Conservation (phyloP, 108 stramenopile species). For the Pseudonitzschia multiseries region DNA sequence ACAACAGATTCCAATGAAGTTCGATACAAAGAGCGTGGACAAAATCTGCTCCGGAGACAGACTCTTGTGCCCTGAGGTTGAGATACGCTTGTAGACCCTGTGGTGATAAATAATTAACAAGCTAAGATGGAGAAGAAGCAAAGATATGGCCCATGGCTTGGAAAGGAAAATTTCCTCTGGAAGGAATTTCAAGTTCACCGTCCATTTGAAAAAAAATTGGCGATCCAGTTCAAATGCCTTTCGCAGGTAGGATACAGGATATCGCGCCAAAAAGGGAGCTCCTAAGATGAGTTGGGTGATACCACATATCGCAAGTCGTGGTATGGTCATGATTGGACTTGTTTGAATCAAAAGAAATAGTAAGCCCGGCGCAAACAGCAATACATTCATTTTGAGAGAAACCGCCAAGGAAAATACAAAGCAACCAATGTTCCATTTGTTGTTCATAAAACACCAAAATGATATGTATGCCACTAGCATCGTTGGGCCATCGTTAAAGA, state of each 20-base stretch:
- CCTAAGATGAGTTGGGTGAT: conserved; percentile 84
- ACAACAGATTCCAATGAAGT: conserved; percentile 94
- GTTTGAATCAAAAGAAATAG: conserved; percentile 80
- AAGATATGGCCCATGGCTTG: conserved; percentile 63
- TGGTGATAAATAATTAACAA: conserved; percentile 47
- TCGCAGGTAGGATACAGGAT: conserved; percentile 87
- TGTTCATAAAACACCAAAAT: conserved; percentile 67
- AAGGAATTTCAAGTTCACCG: conserved; percentile 94
- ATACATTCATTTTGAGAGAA: conserved; percentile 96
- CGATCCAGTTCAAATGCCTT: conserved; percentile 97
- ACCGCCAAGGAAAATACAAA: conserved; percentile 90
- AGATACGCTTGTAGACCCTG: conserved; percentile 21
- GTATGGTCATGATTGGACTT: conserved; percentile 41
- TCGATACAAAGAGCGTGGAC: conserved; percentile 84
- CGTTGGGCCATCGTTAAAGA: conserved; percentile 97
- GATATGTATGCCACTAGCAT: conserved; percentile 85
- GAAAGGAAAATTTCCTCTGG: conserved; percentile 84
- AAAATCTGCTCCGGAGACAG: conserved; percentile 65
- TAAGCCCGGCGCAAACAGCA: conserved; percentile 95
- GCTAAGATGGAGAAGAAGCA: conserved; percentile 60
- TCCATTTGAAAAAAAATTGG: conserved; percentile 96
- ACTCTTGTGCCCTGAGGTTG: background rate
- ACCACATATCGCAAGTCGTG: conserved; percentile 60
- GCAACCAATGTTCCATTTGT: conserved; percentile 83
- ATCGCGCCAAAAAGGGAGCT: conserved; percentile 86